Conservation (phyloP, 2,329 filamentous ascomycete species). For the Sporothrix variecibatus region DNA sequence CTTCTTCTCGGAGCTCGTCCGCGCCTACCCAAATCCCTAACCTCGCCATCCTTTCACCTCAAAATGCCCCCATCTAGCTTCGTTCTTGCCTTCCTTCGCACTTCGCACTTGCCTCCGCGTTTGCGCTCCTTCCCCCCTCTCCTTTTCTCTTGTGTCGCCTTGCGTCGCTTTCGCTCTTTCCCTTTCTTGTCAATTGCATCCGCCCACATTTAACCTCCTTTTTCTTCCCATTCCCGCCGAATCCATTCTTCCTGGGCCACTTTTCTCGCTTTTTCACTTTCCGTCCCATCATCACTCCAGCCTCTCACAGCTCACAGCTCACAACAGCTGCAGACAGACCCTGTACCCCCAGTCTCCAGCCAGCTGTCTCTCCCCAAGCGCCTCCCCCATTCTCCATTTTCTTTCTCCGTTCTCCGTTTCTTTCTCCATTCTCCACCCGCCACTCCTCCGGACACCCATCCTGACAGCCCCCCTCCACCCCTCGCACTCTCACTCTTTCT, state of each 20-base stretch:
- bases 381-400: neutral
- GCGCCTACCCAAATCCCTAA: neutral
- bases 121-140: neutral
- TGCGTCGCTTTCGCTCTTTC: neutral
- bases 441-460: conserved; percentile 1
- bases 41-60: neutral
- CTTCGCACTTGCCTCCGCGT: neutral
- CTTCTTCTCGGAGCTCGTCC: neutral
- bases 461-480: neutral
- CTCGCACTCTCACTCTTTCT: neutral
- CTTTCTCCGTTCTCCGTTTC: neutral
- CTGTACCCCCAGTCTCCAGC: neutral
- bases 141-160: neutral
- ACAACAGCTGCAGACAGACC: neutral
- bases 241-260: conserved; percentile 15
- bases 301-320: neutral
- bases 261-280: neutral
- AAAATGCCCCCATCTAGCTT: neutral
- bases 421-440: neutral
- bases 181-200: neutral
- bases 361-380: neutral
- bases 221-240: neutral
- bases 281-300: neutral
- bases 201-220: neutral
- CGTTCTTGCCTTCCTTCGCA: neutral